Evolutionary conservation across 2,329 filamentous ascomycete genomes (phyloP).

Genomic region (Aspergillus alliaceus): DNA sequence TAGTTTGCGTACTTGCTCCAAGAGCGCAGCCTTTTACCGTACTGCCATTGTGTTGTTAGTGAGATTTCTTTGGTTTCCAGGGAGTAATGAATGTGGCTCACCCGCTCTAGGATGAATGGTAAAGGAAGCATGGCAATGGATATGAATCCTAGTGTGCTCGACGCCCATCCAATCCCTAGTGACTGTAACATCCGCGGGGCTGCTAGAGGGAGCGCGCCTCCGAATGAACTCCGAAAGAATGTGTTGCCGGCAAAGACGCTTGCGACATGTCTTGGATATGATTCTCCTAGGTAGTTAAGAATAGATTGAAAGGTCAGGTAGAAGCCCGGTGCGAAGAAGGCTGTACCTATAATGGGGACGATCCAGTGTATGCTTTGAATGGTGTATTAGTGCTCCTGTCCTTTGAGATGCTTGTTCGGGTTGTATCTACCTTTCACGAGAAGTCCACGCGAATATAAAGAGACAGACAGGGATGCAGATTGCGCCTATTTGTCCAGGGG

Average conservation of each 20-base stretch:
- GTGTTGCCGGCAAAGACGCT: slow-evolving; percentile 44
- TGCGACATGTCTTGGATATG: slow-evolving; percentile 36
- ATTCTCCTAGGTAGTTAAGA: slow-evolving; percentile 29
- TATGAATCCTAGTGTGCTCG: slow-evolving; percentile 36
- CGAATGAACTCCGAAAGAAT: slow-evolving; percentile 41
- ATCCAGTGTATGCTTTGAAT: slow-evolving; percentile 40
- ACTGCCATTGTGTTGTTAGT: neutral
- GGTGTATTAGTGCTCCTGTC: slow-evolving; percentile 30
- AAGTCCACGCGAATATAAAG: slow-evolving; percentile 20
- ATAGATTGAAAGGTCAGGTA: slow-evolving; percentile 19
- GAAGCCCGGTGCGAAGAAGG: slow-evolving; percentile 43
- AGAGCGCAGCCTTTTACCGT: slow-evolving; percentile 3
- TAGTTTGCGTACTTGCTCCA: slow-evolving; percentile 8
- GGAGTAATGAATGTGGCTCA: neutral
- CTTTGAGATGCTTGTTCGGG: slow-evolving; percentile 3
- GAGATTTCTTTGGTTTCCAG: no score
- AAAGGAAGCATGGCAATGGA: slow-evolving; percentile 35
- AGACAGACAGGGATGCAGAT: slow-evolving; percentile 14
- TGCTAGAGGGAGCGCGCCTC: slow-evolving; percentile 39
- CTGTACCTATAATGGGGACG: slow-evolving; percentile 51
- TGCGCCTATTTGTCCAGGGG: slow-evolving; percentile 15
- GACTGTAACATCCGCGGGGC: slow-evolving; percentile 33
- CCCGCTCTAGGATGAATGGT: slow-evolving; percentile 7
- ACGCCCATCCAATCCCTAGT: slow-evolving; percentile 40
- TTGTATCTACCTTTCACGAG: slow-evolving; percentile 8